These are phyloP conservation scores for Leucocoprinus sp. DNA, from an alignment of 768 basidiomycete species.

Conservation along the genomic window DNA sequence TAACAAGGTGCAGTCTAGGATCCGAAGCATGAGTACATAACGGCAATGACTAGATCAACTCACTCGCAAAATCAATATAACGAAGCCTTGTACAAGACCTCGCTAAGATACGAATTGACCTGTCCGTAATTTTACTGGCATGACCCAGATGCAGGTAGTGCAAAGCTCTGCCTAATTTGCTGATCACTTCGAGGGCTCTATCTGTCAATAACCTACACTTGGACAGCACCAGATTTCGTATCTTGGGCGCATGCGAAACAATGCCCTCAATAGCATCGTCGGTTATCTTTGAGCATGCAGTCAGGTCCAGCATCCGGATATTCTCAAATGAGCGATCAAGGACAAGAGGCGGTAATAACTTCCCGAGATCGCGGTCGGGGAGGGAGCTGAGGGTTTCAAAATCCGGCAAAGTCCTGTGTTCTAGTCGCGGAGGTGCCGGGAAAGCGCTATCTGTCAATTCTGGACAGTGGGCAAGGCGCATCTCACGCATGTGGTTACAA, in stretches of 20 bases:
- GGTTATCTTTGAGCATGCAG: slow-evolving; percentile 72
- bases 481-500: slow-evolving; percentile 80
- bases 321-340: slow-evolving; percentile 66
- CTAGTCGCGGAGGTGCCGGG: slow-evolving; percentile 54
- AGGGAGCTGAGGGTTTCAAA: slow-evolving; percentile 39
- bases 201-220: slow-evolving; percentile 80
- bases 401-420: slow-evolving; percentile 23
- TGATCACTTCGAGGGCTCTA: slow-evolving; percentile 74
- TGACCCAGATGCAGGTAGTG: slow-evolving; percentile 97
- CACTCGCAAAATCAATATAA: slow-evolving; percentile 96
- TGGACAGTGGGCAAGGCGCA: slow-evolving; percentile 74
- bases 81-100: slow-evolving; percentile 82
- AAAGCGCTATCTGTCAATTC: slow-evolving; percentile 81
- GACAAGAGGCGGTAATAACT: slow-evolving; percentile 51
- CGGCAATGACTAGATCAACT: slow-evolving; percentile 23
- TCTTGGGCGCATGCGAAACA: slow-evolving; percentile 69
- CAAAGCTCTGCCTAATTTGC: slow-evolving; percentile 80
- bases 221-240: slow-evolving; percentile 80
- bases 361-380: slow-evolving; percentile 25
- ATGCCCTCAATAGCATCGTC: slow-evolving; percentile 83
- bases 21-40: not conserved
- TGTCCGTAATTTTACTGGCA: slow-evolving; percentile 82
- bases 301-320: slow-evolving; percentile 88
- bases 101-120: slow-evolving; percentile 75
- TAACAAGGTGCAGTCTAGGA: slow-evolving; percentile 69